A percentile compares a stretch with the other conserved stretches of the same genome.
These are phyloP conservation scores for Cercophora samala DNA, from an alignment of 495 filamentous ascomycete genomes.

Conservation along the genomic window DNA sequence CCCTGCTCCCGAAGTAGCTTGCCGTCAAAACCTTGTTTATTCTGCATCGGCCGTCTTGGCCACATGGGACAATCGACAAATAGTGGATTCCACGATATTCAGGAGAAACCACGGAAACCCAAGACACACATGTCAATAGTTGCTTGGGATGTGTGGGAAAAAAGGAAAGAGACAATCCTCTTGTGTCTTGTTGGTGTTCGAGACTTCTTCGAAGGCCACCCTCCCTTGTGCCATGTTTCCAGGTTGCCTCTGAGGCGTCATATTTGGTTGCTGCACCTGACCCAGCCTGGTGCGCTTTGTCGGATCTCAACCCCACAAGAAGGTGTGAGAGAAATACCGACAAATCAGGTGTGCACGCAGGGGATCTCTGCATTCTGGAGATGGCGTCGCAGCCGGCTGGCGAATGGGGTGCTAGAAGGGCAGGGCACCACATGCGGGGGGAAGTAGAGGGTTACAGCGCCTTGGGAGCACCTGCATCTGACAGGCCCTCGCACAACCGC, in stretches of 20 bases:
- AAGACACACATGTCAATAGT: not conserved
- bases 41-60: conserved; percentile 9
- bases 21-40: conserved; percentile 13
- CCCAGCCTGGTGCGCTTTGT: not conserved
- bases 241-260: not conserved
- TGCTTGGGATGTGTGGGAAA: not conserved
- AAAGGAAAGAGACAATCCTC: not conserved
- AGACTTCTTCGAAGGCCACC: not conserved
- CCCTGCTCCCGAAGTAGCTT: not conserved
- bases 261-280: not conserved
- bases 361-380: not conserved
- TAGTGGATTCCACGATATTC: not conserved
- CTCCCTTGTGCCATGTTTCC: not conserved
- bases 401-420: conserved; percentile 8
- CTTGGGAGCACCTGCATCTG: conserved; percentile 3
- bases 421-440: not conserved
- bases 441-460: not conserved
- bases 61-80: not conserved
- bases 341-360: not conserved
- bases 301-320: not conserved
- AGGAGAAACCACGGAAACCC: not conserved
- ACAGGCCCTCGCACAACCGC: conserved; percentile 2
- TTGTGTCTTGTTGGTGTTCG: not conserved
- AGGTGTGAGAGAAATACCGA: conserved; percentile 4
- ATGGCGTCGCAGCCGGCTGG: not conserved